Base-by-base conservation (phyloP, 2,329 filamentous ascomycete species). In the Penicillium sp. region DNA sequence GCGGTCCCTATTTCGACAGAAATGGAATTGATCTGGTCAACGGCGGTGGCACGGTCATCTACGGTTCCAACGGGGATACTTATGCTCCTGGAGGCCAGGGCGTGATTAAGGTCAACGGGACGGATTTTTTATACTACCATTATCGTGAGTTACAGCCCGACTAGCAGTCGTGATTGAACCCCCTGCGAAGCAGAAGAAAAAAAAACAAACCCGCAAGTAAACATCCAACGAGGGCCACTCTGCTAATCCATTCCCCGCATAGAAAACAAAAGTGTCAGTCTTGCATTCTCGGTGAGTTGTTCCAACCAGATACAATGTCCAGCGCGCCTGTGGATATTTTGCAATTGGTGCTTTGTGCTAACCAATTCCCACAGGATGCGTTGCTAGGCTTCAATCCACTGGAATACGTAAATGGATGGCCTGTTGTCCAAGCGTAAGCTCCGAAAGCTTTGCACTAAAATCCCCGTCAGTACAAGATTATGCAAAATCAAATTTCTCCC, bases 1-100 rank as follows among this genome's bases (percentile, higher is more conserved):
- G 69, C 0, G 76, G 81, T 0, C 73, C 73, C 0, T 86, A 81
- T 54, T 74, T 75, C 1, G 67, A 76, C 37, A 82, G 85, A 58
- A 63, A 74, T 47, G 66, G 64, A 37, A 79, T 78, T 2, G 68
- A 64, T 41, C 83, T 83, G 50, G 73, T 71, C 1, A 58, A 73
- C 2, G 77, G 77, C 39, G 83, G 83, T 7, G 84, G 84, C 0
- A 81, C 77, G 0, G 69, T 78, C 1, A 75, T 87, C 1, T 74
- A 86, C 1, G 75, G 75, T 47, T 78, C 74, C 3, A 82, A 86
- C 51, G 77, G 68, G 9, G 76, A 71, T 26, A 74, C 84, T 0
- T 86, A 85, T 57, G 83, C 79, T 12, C 83, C 83, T 7, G 84
- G 83, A 39, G 82, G 82, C 1, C 82, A 86, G 59, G 80, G 78